A percentile compares a stretch with the other conserved stretches of the same genome.
These are phyloP conservation scores for Kwoniella sp. DNA, from an alignment of 768 basidiomycete species.

Conservation along the genomic window DNA sequence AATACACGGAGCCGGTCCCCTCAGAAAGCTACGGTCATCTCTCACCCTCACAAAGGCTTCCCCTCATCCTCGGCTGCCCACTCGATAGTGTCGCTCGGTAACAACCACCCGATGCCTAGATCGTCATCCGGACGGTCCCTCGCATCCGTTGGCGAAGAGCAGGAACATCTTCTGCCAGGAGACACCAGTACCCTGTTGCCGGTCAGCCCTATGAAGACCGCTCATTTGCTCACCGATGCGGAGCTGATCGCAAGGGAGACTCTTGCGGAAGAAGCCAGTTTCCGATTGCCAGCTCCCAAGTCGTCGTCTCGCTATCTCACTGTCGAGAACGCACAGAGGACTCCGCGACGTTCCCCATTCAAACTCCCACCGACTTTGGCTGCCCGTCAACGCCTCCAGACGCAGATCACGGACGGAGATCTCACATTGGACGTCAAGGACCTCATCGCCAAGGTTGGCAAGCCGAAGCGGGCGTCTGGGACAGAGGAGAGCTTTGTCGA, in stretches of 20 bases:
- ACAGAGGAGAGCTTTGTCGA: slow-evolving; percentile 43
- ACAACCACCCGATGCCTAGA: no score
- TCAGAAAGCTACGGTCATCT: not conserved
- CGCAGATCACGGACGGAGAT: slow-evolving; percentile 10
- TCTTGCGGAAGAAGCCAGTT: not conserved
- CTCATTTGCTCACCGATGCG: slow-evolving; percentile 8
- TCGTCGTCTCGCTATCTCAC: not conserved
- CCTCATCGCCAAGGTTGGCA: slow-evolving; percentile 29
- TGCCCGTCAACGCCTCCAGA: no score
- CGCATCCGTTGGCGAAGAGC: slow-evolving; percentile 21
- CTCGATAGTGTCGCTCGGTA: not conserved
- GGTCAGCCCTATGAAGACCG: slow-evolving; percentile 14
- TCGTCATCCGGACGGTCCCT: slow-evolving; percentile 27
- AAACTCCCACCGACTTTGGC: no score
- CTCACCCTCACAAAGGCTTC: not conserved
- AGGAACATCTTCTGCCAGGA: not conserved
- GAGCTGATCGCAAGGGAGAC: slow-evolving; percentile 8
- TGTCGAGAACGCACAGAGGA: not conserved
- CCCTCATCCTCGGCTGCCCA: slow-evolving; percentile 2
- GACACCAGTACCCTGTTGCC: slow-evolving; percentile 16
- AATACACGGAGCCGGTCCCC: not conserved
- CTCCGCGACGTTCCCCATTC: slow-evolving; percentile 5
- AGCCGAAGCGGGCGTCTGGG: slow-evolving; percentile 28
- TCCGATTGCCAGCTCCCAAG: slow-evolving; percentile 3
- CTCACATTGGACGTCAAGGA: slow-evolving; percentile 32